Base-by-base conservation (phyloP, 768 basidiomycete species). In the Clitopilus hobsonii region DNA sequence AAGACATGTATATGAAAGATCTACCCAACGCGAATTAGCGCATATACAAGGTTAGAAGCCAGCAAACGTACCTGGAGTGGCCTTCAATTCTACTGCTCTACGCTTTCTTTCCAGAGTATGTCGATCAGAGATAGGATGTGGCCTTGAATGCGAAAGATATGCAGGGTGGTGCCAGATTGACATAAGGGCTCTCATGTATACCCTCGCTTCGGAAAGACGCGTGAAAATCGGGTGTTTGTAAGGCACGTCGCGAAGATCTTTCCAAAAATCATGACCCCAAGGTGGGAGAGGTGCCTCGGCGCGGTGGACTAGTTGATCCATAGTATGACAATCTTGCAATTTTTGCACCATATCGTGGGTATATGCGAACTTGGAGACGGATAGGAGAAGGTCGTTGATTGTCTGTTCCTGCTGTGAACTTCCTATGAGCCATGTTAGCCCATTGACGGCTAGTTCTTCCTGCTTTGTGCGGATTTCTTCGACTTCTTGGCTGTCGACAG, bases 161-260 rank as follows among this genome's bases (percentile, higher is more conserved):
- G 54, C 28, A 10, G 57, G 57, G 49, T 61, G 60, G 38, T 61
- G 60, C 60, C 60, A 61, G n/a, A 61, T 36, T 28, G 54, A 53
- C 18, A 61, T 56, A 4, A 61, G 28, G 13, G 38, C 51, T 27
- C 54, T 45, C 49, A 61, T 38, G 29, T 61, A 58, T 10, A 38
- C 27, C 22, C 11, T 49, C 24, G 54, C 48, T 38, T 25, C 25
- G 38, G 47, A 25, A 30, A 41, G 25, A n/a, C 52, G 18, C n/a
- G 20, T 14, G 49, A 56, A 48, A 8, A 56, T 36, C n/a, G 51
- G 51, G 28, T 56, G 51, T n/a, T 51, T 22, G 13, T 51, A 20
- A 6, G 48, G n/a, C 28, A 57, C 27, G 10, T 52, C 27, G 26
- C 51, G 20, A 13, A 61, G 41, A 28, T 54, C 36, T 16, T 54